Conservation (phyloP, 495 filamentous ascomycete genomes). For the Hamigera avellanea region DNA sequence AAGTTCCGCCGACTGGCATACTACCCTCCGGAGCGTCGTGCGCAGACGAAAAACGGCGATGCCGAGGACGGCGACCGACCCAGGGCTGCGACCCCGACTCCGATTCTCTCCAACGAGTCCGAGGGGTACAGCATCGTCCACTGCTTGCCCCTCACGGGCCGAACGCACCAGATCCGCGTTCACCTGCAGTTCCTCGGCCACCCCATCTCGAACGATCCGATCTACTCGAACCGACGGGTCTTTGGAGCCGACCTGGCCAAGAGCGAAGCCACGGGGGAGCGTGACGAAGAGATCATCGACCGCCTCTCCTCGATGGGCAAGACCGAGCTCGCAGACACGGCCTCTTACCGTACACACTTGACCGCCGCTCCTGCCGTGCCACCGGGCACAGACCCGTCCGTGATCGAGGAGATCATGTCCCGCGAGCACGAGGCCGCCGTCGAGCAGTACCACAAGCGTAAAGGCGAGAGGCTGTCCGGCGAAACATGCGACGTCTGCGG, state of each 20-base stretch:
- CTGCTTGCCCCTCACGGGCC: slow-evolving; percentile 83
- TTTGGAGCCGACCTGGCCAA: slow-evolving; percentile 73
- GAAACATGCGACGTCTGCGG: slow-evolving; percentile 67
- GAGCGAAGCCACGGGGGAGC: slow-evolving; percentile 53
- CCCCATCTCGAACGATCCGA: slow-evolving; percentile 93
- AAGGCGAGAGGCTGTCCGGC: slow-evolving; percentile 88
- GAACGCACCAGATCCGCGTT: slow-evolving; percentile 91
- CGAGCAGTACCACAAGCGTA: slow-evolving; percentile 69
- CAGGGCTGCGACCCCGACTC: slow-evolving; percentile 25
- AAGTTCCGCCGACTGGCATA: slow-evolving; percentile 86
- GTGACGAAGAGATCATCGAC: slow-evolving; percentile 81
- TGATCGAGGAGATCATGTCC: slow-evolving; percentile 32
- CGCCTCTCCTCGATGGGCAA: slow-evolving; percentile 86
- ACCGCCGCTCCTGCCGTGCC: slow-evolving; percentile 31
- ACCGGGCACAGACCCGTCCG: slow-evolving; percentile 23
- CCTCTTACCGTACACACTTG: slow-evolving; percentile 55
- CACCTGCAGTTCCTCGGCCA: slow-evolving; percentile 92
- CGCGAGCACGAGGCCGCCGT: slow-evolving; percentile 74
- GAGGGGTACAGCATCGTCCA: slow-evolving; percentile 89
- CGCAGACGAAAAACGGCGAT: slow-evolving; percentile 13
- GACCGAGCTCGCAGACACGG: slow-evolving; percentile 75
- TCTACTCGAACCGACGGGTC: slow-evolving; percentile 87
- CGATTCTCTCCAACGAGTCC: slow-evolving; percentile 15
- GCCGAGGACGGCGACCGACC: slow-evolving; percentile 12
- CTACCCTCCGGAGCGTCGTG: slow-evolving; percentile 31